Base-by-base conservation (phyloP, 2,329 filamentous ascomycete genomes). In the Lomentospora prolificans region DNA sequence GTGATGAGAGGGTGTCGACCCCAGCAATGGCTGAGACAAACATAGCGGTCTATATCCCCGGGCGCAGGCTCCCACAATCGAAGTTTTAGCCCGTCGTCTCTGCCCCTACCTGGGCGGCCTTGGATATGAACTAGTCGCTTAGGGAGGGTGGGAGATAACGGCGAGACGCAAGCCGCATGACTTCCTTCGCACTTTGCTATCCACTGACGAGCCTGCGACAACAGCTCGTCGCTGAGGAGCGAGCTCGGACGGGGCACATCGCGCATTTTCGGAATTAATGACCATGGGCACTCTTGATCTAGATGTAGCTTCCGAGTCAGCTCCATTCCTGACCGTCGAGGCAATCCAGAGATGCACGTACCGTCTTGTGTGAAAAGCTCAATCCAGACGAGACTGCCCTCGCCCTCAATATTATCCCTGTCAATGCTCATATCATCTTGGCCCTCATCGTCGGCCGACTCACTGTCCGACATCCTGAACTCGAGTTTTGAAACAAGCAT, bases 1-100 rank as follows among this genome's bases (percentile, higher is more conserved):
- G 44, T 70, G 31, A 70, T 70, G 19, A 72, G 69, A 57, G 64
- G 68, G 25, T 67, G 64, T 51, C 73, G 66, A 2, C 61, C 61
- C 62, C 63, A 63, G 39, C 61, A 62, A 31, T 64, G 63, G 36
- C 61, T 62, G 8, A 68, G 24, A 12, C 60, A 58, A 10, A 56
- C 51, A 27, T 61, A 60, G 17, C 44, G 44, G 10, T 48, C 44
- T 10, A 48, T 25, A 25, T 48, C 44, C 44, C 22, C 44, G 6
- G 44, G 17, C 3, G 19, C 12, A n/a, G 44, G 17, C 7, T 48
- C 44, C 5, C 22, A 25, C 8, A 48, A 10, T 5, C 44, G 44
- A 25, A 48, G 7, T 3, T 22, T 22, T 6, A 48, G 12, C 4
- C 30, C 30, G 30, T 22, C 24, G 44, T 27, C 22, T 4, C 7